Conservation (phyloP, 768 basidiomycete species). For the Auricularia auricula-judae region DNA sequence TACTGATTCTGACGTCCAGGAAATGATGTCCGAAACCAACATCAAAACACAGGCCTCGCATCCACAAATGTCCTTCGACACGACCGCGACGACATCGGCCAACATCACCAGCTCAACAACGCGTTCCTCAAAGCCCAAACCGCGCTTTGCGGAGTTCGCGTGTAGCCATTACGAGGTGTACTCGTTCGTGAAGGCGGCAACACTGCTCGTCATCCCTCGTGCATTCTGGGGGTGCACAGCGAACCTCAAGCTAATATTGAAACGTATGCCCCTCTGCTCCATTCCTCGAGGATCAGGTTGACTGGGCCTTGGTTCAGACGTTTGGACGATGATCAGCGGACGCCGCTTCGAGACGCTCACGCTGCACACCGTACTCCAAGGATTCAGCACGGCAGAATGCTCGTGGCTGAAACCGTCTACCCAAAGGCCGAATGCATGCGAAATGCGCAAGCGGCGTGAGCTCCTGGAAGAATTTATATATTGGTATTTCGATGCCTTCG, state of each 20-base stretch:
- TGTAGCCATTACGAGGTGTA: constrained; percentile 59
- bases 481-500: constrained; percentile 87
- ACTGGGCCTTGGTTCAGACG: constrained; percentile 31
- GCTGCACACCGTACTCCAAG: constrained; percentile 67
- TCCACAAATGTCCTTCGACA: constrained; percentile 40
- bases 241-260: constrained; percentile 51
- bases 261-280: constrained; percentile 30
- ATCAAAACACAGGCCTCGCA: constrained; percentile 39
- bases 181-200: constrained; percentile 51
- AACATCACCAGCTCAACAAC: constrained; percentile 23
- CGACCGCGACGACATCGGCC: constrained; percentile 31
- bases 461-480: constrained; percentile 81
- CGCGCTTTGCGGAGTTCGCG: constrained; percentile 68
- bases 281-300: background rate
- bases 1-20: constrained; percentile 30
- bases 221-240: constrained; percentile 64
- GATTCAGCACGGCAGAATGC: constrained; percentile 62
- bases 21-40: constrained; percentile 64
- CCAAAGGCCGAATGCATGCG: constrained; percentile 39
- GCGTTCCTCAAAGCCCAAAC: constrained; percentile 40
- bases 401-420: constrained; percentile 50
- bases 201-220: constrained; percentile 60
- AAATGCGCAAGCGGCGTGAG: constrained; percentile 67
- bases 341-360: constrained; percentile 76
- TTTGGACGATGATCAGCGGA: constrained; percentile 59